Base-by-base conservation (phyloP, 225 moss, liverwort and hornwort species). In the Thuidium tamariscinum region DNA sequence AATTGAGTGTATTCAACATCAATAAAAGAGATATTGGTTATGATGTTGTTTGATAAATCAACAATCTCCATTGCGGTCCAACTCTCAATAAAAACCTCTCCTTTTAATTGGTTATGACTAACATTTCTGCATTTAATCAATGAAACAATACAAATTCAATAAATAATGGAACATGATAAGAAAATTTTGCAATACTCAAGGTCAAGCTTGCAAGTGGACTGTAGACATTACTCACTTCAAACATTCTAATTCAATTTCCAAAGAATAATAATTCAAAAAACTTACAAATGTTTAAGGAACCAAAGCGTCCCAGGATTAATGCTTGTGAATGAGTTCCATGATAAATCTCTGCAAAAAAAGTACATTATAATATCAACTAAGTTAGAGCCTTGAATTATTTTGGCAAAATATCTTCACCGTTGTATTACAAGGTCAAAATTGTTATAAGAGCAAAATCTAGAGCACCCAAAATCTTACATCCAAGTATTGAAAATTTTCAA, bases 61-160 rank as follows among this genome's bases (percentile, higher is more conserved):
- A 36, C 2, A 36, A 11, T n/a, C 11, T 36, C 36, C 10, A 61
- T 5, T 9, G 6, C 7, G 3, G 0, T 0, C 0, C 0, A 3
- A 7, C 3, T 2, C 4, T 2, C 2, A 30, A 62, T 1, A 1
- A 0, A 10, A 64, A 65, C 3, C 36, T n/a, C 20, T 65, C 65
- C 65, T 20, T 20, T 20, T 5, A 65, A 20, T 20, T 36, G 20
- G 20, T 65, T 65, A 32, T 20, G 18, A 6, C 36, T 36, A 6
- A 65, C n/a, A 65, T 65, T 65, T 9, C 36, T 36, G 6, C n/a
- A n/a, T 5, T 65, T 5, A 20, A 3, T 65, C n/a, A n/a, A 65
- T 11, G 19, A 20, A 20, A 36, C 5, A 5, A 1, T 9, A 17
- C 8, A 34, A 18, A 9, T 18, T 18, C 34, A 64, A 34, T 17